phyloP scores from a whole-genome alignment of 352 stramenopile species.

The Globisporangium nodosum region DNA sequence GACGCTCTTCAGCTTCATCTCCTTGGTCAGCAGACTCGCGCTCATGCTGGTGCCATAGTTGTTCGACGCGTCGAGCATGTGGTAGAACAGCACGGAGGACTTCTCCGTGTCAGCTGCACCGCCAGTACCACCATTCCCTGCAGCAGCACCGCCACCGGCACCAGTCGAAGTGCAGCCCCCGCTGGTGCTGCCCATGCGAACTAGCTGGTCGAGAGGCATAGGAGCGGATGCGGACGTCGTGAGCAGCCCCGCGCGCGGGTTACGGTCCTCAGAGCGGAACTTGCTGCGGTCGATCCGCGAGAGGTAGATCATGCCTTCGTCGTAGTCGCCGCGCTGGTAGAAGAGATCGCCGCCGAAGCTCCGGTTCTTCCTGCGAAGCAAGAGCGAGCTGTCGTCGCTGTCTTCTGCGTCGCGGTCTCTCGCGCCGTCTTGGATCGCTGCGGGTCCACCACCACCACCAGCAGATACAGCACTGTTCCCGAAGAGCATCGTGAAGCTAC shows the following conservation, averaged over 20 bases:
- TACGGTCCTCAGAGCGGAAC: conserved; percentile 48
- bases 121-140: no score
- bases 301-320: conserved; percentile 84
- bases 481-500: conserved; percentile 65
- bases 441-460: background rate
- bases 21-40: conserved; percentile 32
- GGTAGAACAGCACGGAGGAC: conserved; percentile 14
- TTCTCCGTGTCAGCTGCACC: conserved; percentile 5
- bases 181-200: conserved; percentile 27
- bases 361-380: conserved; percentile 22
- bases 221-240: conserved; percentile 32
- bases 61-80: conserved; percentile 21
- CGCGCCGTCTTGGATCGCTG: background rate
- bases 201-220: conserved; percentile 40
- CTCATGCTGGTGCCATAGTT: conserved; percentile 13
- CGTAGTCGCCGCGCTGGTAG: conserved; percentile 80
- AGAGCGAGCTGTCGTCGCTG: conserved; percentile 10
- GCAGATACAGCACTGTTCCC: conserved; percentile 1
- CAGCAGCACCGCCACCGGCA: no score
- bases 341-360: conserved; percentile 74
- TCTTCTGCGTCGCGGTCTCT: background rate
- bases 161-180: background rate
- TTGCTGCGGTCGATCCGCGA: conserved; percentile 72
- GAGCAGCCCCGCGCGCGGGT: conserved; percentile 51
- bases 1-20: conserved; percentile 73